Conservation (phyloP, 1,139 yeast genomes). For the Maudiozyma humilis region DNA sequence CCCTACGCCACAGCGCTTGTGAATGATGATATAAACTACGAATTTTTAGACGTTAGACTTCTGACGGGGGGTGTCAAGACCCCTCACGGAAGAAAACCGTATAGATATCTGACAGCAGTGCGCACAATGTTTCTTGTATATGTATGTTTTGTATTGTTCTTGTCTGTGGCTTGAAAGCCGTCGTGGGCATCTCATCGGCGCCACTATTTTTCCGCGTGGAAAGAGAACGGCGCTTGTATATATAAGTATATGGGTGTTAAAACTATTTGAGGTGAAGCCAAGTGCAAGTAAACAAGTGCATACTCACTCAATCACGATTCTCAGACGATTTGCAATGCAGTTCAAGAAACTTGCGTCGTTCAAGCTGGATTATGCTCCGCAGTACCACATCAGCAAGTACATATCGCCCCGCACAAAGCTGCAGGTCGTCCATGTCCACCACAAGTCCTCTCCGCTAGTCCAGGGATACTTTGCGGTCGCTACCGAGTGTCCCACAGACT, state of each 20-base stretch:
- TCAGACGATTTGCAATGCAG: neutral
- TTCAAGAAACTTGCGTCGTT: slow-evolving; percentile 22
- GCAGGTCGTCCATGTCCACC: slow-evolving; percentile 62
- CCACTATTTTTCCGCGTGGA: too few relatives aligned
- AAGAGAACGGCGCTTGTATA: neutral
- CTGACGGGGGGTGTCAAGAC: slow-evolving; percentile 19
- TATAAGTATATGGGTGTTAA: too few relatives aligned
- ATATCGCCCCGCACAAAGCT: slow-evolving; percentile 59
- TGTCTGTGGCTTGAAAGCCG: neutral
- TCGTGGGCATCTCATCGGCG: too few relatives aligned
- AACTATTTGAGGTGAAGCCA: neutral
- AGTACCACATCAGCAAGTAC: slow-evolving; percentile 28
- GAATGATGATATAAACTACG: slow-evolving; percentile 27
- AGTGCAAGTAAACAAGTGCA: neutral
- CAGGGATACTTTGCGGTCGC: slow-evolving; percentile 93
- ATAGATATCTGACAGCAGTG: slow-evolving; percentile 22
- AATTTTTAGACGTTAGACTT: slow-evolving; percentile 33
- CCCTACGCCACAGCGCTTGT: neutral
- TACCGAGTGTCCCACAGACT: slow-evolving; percentile 76
- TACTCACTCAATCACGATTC: too few relatives aligned
- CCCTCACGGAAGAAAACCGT: slow-evolving; percentile 23
- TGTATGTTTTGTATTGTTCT: neutral
- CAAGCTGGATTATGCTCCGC: slow-evolving; percentile 32
- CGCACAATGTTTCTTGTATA: neutral
- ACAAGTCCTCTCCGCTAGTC: slow-evolving; percentile 78